Base-by-base conservation (phyloP, 805 yeast species). In the Wickerhamomyces kurtzmanii region DNA sequence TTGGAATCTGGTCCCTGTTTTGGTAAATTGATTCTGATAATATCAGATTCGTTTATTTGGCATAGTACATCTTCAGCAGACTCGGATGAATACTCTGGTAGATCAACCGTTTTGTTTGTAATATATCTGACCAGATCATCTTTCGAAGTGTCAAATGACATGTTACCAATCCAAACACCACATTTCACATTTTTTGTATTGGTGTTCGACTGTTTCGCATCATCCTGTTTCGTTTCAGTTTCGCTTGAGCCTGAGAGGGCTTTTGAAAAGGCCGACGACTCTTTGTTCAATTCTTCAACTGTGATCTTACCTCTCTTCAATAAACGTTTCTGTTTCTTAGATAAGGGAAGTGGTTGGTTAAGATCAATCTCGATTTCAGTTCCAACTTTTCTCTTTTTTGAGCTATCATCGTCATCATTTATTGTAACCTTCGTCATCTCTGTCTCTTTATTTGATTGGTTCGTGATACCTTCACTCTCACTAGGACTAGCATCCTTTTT, bases 101-200 rank as follows among this genome's bases (percentile, higher is more conserved):
- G 48, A 1, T 49, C 57, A 11, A 57, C 45, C 1, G 89, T 70
- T 46, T 78, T 82, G 8, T 70, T 65, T 2, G 65, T 56, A 6
- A 91, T 53, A 38, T 80, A 85, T 30, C 75, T 64, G 10, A 59
- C 58, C 19, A 91, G 47, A 37, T 86, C 93, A 20, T 80, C 89
- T 41, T 68, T 74, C 1, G 76, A 65, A 5, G 96, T 84, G 29
- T 83, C 91, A 45, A 79, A 91, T 0, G 95, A 67, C 37, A 91
- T 56, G 50, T 91, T 91, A 23, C 98, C 98, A 26, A 91, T 71
- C 98, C 98, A 91, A 20, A 86, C 91, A 24, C 93, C 93, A 43
- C 57, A 70, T 30, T 14, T 44, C 48, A n/a, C 29, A 24, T 26
- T 43, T 11, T 46, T 47, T 5, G 48, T 31, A n/a, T n/a, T 36